Evolutionary conservation across 225 moss, liverwort and hornwort species (phyloP).

Genomic region (Anthoceros angustus): DNA sequence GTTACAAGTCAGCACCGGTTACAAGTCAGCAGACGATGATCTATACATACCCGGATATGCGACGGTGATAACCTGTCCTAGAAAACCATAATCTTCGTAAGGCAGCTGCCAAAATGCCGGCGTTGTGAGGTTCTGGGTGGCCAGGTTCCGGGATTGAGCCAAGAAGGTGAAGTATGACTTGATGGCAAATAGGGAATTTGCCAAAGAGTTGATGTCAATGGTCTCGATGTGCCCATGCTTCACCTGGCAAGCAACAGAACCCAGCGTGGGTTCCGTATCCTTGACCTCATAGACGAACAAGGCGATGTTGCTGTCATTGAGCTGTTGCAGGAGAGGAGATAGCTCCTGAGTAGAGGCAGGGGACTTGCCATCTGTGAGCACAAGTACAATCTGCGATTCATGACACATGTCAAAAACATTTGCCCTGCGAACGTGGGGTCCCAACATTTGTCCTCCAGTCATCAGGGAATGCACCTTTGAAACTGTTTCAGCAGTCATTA

Average conservation of each 20-base stretch:
- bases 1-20: background rate
- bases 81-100: conserved; percentile 20
- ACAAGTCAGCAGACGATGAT: background rate
- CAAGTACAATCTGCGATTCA: conserved; percentile 20
- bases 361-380: conserved; percentile 22
- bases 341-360: conserved; percentile 9
- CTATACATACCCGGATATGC: background rate
- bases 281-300: conserved; percentile 20
- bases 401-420: background rate
- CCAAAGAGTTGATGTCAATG: conserved; percentile 6
- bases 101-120: conserved; percentile 20
- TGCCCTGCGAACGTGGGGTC: background rate
- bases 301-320: conserved; percentile 3
- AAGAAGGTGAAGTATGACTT: conserved; percentile 22
- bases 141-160: conserved; percentile 14
- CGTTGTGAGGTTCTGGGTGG: conserved; percentile 4
- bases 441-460: background rate
- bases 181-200: conserved; percentile 19
- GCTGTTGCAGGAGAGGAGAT: background rate
- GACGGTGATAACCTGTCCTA: conserved; percentile 13
- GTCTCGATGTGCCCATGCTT: conserved; percentile 10
- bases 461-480: no score
- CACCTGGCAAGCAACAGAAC: conserved; percentile 12
- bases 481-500: background rate
- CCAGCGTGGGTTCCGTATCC: background rate